Evolutionary conservation across 2,329 filamentous ascomycete species (phyloP), one percentile per base, ranked within the genome.

Genomic region (Penicillium psychrosexuale): DNA sequence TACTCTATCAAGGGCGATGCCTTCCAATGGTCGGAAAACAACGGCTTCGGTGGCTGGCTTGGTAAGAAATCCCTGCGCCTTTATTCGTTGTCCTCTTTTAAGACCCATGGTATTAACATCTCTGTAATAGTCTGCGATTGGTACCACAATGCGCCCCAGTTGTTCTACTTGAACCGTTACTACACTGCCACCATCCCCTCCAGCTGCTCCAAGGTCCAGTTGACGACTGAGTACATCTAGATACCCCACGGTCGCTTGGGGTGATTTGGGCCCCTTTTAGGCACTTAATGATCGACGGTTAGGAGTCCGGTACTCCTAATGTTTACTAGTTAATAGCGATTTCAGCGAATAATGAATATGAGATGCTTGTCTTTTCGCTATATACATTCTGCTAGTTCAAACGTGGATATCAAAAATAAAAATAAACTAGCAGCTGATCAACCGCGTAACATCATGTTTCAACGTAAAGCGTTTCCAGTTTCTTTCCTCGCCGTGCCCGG

Each of bases 11-110:
- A 68, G 12, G 52, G 59, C n/a, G 58, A 58, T 44, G 53, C 55
- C 28, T 48, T 76, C 50, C 51, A 66, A 38, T 69, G 66, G 64
- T 64, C 64, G 19, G 61, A 62, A 39, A 31, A 58, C n/a, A 48
- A 59, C n/a, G 70, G 69, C 19, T 74, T 73, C 40, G 68, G 65
- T 30, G 72, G 73, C 24, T 76, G 73, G 73, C 59, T 75, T 30
- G 71, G 73, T 75, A 63, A 66, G 72, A 12, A 24, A 28, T 24
- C 22, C 40, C 19, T 30, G 42, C 27, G 13, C 40, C 17, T 30
- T 22, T 39, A 39, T 24, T 28, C 31, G 33, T 50, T 37, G 8
- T 31, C 31, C 17, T 38, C 30, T 27, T 27, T 36, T 5, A 28
- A 6, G n/a, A 19, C 19, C 19, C 19, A 31, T 58, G 40, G n/a